These are phyloP conservation scores for Calonectria pseudoreteaudii DNA, from an alignment of 2,329 filamentous ascomycete genomes.

Conservation along the genomic window DNA sequence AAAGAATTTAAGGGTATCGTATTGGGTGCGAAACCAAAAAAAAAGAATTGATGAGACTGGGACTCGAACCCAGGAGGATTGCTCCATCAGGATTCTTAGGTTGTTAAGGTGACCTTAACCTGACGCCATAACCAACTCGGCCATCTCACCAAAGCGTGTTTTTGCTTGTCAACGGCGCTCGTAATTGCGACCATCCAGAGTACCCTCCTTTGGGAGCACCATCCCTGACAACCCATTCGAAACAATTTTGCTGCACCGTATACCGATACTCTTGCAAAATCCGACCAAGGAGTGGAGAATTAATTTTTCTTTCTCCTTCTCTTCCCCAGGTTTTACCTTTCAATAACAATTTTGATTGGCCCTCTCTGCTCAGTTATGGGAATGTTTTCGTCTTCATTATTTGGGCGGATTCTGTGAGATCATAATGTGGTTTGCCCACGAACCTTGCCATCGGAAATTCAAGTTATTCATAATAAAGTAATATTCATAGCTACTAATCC, in stretches of 20 bases:
- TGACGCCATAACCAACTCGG: conserved; percentile 11
- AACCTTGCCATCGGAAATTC: background rate
- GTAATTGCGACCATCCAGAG: background rate
- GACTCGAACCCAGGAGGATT: conserved; percentile 10
- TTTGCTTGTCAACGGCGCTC: background rate
- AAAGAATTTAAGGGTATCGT: background rate
- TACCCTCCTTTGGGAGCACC: background rate
- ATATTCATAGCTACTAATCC: background rate
- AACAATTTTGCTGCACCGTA: background rate
- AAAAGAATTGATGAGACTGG: conserved; percentile 5
- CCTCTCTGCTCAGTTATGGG: no score
- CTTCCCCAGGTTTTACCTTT: no score
- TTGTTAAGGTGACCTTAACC: conserved; percentile 9
- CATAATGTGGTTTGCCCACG: background rate
- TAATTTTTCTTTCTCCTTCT: no score
- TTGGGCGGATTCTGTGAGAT: no score
- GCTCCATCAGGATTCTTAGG: conserved; percentile 6
- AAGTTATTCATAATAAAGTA: background rate
- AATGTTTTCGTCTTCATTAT: no score
- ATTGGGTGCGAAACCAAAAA: no score
- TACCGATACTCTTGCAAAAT: no score
- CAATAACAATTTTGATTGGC: no score
- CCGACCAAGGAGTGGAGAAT: no score
- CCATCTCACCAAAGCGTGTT: background rate
- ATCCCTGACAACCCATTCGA: background rate